A percentile compares a stretch with the other conserved stretches of the same genome.
These are phyloP conservation scores for Lanzia echinophila DNA, from an alignment of 2,329 filamentous ascomycete species.

Conservation along the genomic window DNA sequence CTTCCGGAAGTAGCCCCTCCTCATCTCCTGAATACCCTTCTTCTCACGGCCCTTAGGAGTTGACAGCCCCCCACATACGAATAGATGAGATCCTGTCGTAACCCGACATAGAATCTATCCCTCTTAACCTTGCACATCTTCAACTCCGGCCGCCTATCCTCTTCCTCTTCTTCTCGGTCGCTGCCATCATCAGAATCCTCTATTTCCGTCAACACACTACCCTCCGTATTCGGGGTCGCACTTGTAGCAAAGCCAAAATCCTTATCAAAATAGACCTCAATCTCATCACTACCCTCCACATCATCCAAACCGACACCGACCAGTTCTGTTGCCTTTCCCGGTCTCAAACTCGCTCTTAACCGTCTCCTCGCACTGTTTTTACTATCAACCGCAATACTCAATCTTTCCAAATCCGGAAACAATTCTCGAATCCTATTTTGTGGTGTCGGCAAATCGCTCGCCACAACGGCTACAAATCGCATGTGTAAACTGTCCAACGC, in stretches of 20 bases:
- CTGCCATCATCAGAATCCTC: not conserved
- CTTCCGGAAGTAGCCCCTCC: too few relatives aligned
- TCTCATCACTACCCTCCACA: constrained; percentile 6
- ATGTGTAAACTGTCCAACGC: constrained; percentile 28
- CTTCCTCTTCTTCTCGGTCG: not conserved
- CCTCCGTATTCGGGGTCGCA: not conserved
- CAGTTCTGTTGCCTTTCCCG: constrained; percentile 25
- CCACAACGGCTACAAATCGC: constrained; percentile 26
- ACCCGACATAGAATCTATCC: constrained; percentile 17
- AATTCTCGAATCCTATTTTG: constrained; percentile 24
- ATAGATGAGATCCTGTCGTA: constrained; percentile 8
- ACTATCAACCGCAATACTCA: constrained; percentile 28
- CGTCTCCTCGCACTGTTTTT: constrained; percentile 24
- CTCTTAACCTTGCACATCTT: constrained; percentile 26
- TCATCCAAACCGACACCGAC: constrained; percentile 14
- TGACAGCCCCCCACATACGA: constrained; percentile 18
- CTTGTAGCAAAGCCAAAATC: constrained; percentile 16
- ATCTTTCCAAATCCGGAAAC: constrained; percentile 22
- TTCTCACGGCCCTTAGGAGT: not conserved
- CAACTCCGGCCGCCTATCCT: constrained; percentile 16
- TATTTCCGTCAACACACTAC: not conserved
- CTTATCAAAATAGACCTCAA: constrained; percentile 19
- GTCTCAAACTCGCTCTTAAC: constrained; percentile 27
- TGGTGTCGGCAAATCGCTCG: constrained; percentile 17
- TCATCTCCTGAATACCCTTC: constrained; percentile 16